Evolutionary conservation across 192 early-diverging fungal genomes (phyloP).

Genomic region (Mortierella hygrophila): DNA sequence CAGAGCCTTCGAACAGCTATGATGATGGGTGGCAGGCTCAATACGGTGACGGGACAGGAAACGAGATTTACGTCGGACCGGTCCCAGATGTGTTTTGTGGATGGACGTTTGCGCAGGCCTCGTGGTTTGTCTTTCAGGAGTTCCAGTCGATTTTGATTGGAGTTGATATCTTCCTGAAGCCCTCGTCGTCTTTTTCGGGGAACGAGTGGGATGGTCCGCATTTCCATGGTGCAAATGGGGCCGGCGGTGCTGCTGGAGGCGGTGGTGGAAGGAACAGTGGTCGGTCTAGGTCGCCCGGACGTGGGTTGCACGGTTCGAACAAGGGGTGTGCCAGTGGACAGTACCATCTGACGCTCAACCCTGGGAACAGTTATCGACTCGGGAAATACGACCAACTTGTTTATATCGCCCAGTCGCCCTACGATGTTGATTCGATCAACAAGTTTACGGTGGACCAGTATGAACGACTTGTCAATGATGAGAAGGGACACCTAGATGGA

Average conservation of each 20-base stretch:
- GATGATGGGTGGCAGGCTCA: slow-evolving; percentile 76
- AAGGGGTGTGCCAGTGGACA: slow-evolving; percentile 10
- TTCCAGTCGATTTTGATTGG: slow-evolving; percentile 47
- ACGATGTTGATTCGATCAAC: slow-evolving; percentile 57
- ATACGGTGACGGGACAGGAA: slow-evolving; percentile 77
- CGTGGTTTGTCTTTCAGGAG: slow-evolving; percentile 60
- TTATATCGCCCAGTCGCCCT: slow-evolving; percentile 66
- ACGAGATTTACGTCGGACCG: slow-evolving; percentile 69
- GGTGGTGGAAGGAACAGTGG: neutral
- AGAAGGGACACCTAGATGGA: slow-evolving; percentile 14
- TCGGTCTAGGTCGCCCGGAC: neutral
- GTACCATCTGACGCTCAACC: slow-evolving; percentile 71
- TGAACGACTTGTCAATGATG: slow-evolving; percentile 26
- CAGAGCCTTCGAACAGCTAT: slow-evolving; percentile 65
- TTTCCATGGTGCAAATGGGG: neutral
- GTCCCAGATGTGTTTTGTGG: slow-evolving; percentile 71
- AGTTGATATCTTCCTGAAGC: slow-evolving; percentile 44
- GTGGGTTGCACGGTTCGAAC: neutral
- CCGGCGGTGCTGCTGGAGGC: no score
- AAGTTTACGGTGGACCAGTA: slow-evolving; percentile 44
- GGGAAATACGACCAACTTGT: slow-evolving; percentile 61
- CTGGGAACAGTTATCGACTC: slow-evolving; percentile 66
- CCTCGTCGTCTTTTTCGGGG: neutral
- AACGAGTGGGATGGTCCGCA: slow-evolving; percentile 7
- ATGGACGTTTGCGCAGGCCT: slow-evolving; percentile 67